Evolutionary conservation across 148 eudicot genomes (phyloP).

Genomic region (Camellia sinensis): DNA sequence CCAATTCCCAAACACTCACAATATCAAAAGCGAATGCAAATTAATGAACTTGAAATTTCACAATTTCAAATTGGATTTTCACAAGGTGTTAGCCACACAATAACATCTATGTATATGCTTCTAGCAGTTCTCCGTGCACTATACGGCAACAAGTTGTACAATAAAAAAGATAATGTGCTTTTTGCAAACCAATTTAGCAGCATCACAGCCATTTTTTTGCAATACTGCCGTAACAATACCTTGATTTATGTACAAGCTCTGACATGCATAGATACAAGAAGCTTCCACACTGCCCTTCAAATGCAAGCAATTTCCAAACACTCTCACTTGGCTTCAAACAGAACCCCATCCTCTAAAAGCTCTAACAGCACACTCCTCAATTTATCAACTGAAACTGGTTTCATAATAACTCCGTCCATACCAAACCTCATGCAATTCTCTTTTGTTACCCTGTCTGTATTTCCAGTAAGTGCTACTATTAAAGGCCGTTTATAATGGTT

Average conservation of each 20-base stretch:
- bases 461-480: conserved; percentile 59
- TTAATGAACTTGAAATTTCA: too few relatives aligned
- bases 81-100: too few relatives aligned
- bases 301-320: background rate
- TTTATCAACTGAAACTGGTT: conserved; percentile 82
- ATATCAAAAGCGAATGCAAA: too few relatives aligned
- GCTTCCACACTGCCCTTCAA: background rate
- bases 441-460: conserved; percentile 51
- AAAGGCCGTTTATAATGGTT: conserved; percentile 56
- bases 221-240: background rate
- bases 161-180: background rate
- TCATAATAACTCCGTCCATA: conserved; percentile 69
- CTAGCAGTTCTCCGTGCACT: too few relatives aligned
- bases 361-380: conserved; percentile 73
- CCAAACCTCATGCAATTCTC: conserved; percentile 72
- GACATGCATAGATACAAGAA: background rate
- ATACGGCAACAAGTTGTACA: background rate
- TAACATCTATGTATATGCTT: too few relatives aligned
- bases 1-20: too few relatives aligned
- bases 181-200: background rate
- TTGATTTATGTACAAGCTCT: background rate
- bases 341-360: conserved; percentile 57
- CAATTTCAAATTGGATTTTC: too few relatives aligned
- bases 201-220: background rate
- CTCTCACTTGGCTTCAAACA: conserved; percentile 29